These are phyloP conservation scores for Fusarium praegraminearum DNA, from an alignment of 2,329 filamentous ascomycete genomes.

Conservation along the genomic window DNA sequence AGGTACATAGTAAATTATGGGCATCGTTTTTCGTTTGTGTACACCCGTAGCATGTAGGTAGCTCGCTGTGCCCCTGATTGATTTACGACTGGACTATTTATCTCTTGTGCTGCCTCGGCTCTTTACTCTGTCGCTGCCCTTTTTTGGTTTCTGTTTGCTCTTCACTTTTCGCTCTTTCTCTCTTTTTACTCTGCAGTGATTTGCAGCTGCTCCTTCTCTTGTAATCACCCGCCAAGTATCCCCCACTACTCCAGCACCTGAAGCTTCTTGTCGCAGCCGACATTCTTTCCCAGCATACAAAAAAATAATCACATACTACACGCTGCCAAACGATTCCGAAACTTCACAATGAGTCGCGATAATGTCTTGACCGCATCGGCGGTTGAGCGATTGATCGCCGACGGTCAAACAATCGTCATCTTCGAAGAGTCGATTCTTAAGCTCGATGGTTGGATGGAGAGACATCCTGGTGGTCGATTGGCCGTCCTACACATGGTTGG, in stretches of 20 bases:
- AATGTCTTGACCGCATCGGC: constrained; percentile 57
- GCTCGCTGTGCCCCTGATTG: constrained; percentile 6
- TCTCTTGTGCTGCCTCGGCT: constrained; percentile 9
- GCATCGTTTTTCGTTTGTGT: not conserved
- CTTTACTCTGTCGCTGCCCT: not conserved
- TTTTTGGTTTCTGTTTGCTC: not conserved
- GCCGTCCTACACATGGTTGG: constrained; percentile 68
- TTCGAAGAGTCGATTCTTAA: constrained; percentile 66
- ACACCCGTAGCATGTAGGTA: not conserved
- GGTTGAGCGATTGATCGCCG: constrained; percentile 65
- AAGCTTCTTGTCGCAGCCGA: not conserved
- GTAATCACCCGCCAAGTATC: not conserved
- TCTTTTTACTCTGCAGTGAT: not conserved
- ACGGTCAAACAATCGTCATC: constrained; percentile 68
- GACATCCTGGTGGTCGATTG: constrained; percentile 69
- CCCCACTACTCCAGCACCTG: not conserved
- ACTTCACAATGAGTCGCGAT: constrained; percentile 54
- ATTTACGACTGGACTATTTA: constrained; percentile 1
- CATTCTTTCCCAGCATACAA: constrained; percentile 1
- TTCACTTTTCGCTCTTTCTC: not conserved
- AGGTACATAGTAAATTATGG: not conserved
- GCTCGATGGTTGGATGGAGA: constrained; percentile 69
- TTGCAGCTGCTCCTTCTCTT: not conserved
- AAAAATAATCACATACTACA: not conserved
- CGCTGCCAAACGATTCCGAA: not conserved